Percentiles rank a stretch among this genome's conserved stretches.
These are phyloP conservation scores for Aspergillus sp. DNA, from an alignment of 2,329 filamentous ascomycete species.

Conservation along the genomic window DNA sequence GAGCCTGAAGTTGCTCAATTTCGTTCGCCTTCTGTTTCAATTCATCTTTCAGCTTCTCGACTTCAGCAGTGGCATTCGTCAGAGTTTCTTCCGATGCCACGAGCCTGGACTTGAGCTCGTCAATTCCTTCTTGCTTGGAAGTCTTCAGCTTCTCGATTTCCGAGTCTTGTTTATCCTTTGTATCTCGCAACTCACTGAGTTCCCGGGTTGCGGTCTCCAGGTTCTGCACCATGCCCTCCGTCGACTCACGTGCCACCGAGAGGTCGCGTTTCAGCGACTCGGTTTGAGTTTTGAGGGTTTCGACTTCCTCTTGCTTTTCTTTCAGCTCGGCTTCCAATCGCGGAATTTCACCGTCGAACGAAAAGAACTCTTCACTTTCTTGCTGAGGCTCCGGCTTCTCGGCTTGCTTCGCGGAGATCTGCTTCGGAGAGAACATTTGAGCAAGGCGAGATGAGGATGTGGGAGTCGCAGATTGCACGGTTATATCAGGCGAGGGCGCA, in stretches of 20 bases:
- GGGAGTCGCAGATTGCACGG: slow-evolving; percentile 31
- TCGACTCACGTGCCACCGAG: slow-evolving; percentile 68
- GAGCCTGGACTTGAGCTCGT: slow-evolving; percentile 42
- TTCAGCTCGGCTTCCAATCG: slow-evolving; percentile 74
- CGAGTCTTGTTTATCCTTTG: slow-evolving; percentile 49
- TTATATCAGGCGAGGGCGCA: slow-evolving; percentile 10
- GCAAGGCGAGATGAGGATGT: slow-evolving; percentile 18
- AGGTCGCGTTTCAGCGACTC: slow-evolving; percentile 69
- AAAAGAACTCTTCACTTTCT: slow-evolving; percentile 76
- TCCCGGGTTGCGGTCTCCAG: slow-evolving; percentile 68
- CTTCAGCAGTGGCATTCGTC: slow-evolving; percentile 26
- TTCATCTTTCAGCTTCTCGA: slow-evolving; percentile 36
- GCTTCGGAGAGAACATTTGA: slow-evolving; percentile 3
- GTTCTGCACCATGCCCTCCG: slow-evolving; percentile 62
- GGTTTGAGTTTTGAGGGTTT: slow-evolving; percentile 68
- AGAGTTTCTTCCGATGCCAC: slow-evolving; percentile 32
- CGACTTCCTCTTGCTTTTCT: slow-evolving; percentile 68
- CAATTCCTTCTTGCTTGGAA: slow-evolving; percentile 40
- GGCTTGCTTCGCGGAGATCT: slow-evolving; percentile 5
- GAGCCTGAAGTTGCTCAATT: slow-evolving; percentile 35
- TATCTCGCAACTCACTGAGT: slow-evolving; percentile 56
- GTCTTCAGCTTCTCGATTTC: slow-evolving; percentile 48
- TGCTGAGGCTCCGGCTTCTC: slow-evolving; percentile 23
- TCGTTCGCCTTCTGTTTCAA: slow-evolving; percentile 43
- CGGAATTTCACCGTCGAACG: slow-evolving; percentile 83